Evolutionary conservation across 148 eudicot species (phyloP), one percentile per base, ranked within the genome.

Genomic region (Heliosperma pusillum): DNA sequence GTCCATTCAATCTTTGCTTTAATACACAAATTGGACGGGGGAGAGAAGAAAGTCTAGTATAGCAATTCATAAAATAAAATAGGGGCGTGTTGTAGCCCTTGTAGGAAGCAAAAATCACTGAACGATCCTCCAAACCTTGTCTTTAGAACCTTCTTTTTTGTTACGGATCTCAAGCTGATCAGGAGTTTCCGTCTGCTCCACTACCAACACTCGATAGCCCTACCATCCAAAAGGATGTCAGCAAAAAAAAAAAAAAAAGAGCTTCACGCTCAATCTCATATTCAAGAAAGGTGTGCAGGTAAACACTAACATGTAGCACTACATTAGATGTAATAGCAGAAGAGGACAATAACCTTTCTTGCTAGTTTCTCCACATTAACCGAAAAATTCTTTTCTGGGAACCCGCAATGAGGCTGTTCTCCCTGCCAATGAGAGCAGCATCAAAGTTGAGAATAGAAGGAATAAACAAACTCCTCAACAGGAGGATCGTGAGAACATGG

Each of bases 181-280:
- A 72, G 99, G 99, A 36, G 99, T 95, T 84, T 95, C 99, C 69
- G 94, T 92, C 85, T 95, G 99, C 89, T 95, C 99, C 69, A 95
- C 92, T 70, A 95, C 97, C 81, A 95, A 94, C 74, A 95, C 97
- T 70, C 99, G 85, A 80, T 90, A 95, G 42, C 99, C 99, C 99
- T 95, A 89, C 69, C 79, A 69, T 36, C 55, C 70, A 66, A 63
- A 52, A 36, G 52, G 60, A 70, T 33, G 21, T 71, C 44, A 50
- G 17, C 19, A 50, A 62, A 77, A 75, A 47, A 61, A n/a, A 77
- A 72, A 47, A 21, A 26, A 42, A 42, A 10, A 42, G n/a, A n/a
- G n/a, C n/a, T 66, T 61, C n/a, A 52, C 9, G 68, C 22, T 44
- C 33, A 76, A 70, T 25, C 50, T 13, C 13, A 20, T 68, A 59